Conservation (phyloP, 1,139 yeast species). For the Oligophagozyma castellii region DNA sequence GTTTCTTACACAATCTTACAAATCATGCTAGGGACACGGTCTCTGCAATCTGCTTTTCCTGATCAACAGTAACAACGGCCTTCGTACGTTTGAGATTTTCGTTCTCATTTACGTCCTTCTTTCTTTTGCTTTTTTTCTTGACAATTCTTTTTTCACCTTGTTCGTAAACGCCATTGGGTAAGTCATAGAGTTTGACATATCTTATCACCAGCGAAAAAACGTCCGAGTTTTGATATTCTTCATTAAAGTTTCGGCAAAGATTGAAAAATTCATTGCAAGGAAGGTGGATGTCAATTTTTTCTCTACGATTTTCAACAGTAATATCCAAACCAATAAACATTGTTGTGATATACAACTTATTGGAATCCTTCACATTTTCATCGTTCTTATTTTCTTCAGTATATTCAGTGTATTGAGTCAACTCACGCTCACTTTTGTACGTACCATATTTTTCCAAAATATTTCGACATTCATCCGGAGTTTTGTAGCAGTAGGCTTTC, state of each 20-base stretch:
- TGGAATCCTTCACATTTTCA: slow-evolving; percentile 20
- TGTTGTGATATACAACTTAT: slow-evolving; percentile 52
- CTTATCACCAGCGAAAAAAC: slow-evolving; percentile 48
- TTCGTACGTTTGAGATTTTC: slow-evolving; percentile 47
- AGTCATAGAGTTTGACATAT: slow-evolving; percentile 65
- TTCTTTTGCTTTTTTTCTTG: slow-evolving; percentile 40
- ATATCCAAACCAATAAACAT: slow-evolving; percentile 71
- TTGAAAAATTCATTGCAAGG: slow-evolving; percentile 85
- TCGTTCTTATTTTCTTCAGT: slow-evolving; percentile 27
- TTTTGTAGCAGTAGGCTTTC: slow-evolving; percentile 37
- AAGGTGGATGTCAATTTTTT: slow-evolving; percentile 68
- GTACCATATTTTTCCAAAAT: slow-evolving; percentile 46
- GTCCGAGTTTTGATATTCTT: slow-evolving; percentile 48
- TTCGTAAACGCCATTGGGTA: slow-evolving; percentile 73
- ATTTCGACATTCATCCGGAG: slow-evolving; percentile 39
- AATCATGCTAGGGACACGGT: background rate
- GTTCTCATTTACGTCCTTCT: slow-evolving; percentile 52
- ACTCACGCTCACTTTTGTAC: slow-evolving; percentile 30
- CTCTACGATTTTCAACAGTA: slow-evolving; percentile 38
- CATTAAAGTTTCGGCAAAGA: slow-evolving; percentile 60
- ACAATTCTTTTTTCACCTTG: slow-evolving; percentile 69
- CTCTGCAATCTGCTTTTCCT: background rate
- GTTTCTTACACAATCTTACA: too few relatives aligned
- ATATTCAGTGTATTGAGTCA: slow-evolving; percentile 24
- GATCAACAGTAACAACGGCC: slow-evolving; percentile 27